Conservation (phyloP, 495 filamentous ascomycete genomes). For the Xylaria intraflava region DNA sequence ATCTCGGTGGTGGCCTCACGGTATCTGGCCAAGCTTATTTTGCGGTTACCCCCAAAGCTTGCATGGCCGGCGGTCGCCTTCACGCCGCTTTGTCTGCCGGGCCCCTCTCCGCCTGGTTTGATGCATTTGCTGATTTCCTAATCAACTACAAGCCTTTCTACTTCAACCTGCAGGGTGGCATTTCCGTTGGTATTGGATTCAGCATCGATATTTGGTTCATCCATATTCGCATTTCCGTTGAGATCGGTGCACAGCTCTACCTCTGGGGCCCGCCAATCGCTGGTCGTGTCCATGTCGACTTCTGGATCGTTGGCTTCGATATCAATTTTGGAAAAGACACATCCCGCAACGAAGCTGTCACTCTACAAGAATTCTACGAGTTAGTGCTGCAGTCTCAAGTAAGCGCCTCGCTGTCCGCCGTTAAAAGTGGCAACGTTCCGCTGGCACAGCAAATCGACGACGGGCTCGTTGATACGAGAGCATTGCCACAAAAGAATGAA, state of each 20-base stretch:
- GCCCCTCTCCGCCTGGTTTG: slow-evolving; percentile 35
- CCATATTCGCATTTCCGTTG: slow-evolving; percentile 26
- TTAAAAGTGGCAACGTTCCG: background rate
- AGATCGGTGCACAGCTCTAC: slow-evolving; percentile 32
- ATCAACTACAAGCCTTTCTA: slow-evolving; percentile 47
- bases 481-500: slow-evolving; percentile 1
- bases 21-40: slow-evolving; percentile 45
- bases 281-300: slow-evolving; percentile 36
- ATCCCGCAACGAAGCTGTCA: background rate
- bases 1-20: slow-evolving; percentile 21
- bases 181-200: slow-evolving; percentile 35
- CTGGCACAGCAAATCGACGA: too few relatives aligned
- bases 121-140: slow-evolving; percentile 41
- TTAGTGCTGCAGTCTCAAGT: slow-evolving; percentile 9
- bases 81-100: slow-evolving; percentile 25
- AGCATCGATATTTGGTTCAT: slow-evolving; percentile 33
- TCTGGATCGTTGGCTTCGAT: slow-evolving; percentile 39
- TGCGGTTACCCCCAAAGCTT: slow-evolving; percentile 45
- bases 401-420: background rate
- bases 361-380: slow-evolving; percentile 8
- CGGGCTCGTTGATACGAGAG: too few relatives aligned
- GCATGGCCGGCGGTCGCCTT: slow-evolving; percentile 43
- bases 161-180: slow-evolving; percentile 32
- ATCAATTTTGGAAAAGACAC: slow-evolving; percentile 36
- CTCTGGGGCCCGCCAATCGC: slow-evolving; percentile 35